Percentiles rank a stretch among this genome's conserved stretches.
Conservation (phyloP, 306 rosid genomes). For the Quercus variabilis region DNA sequence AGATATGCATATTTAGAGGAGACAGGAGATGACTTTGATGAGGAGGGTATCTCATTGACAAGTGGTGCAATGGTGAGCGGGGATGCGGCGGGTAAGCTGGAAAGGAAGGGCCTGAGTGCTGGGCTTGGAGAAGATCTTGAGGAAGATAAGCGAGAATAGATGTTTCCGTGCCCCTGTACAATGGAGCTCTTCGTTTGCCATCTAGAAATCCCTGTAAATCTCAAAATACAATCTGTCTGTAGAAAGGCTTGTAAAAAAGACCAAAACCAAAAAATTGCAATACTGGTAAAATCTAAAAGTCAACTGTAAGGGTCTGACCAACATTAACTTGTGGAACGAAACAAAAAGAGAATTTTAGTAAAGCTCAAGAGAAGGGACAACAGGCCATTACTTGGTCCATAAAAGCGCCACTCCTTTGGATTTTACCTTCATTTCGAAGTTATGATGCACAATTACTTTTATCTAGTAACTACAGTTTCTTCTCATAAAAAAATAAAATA, state of each 20-base stretch:
- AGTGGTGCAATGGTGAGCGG: slow-evolving; percentile 43
- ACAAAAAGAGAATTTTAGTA: neutral
- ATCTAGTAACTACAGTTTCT: too few relatives aligned
- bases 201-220: slow-evolving; percentile 26
- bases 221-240: slow-evolving; percentile 21
- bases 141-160: slow-evolving; percentile 88
- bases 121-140: slow-evolving; percentile 67
- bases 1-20: slow-evolving; percentile 89
- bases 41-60: slow-evolving; percentile 84
- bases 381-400: too few relatives aligned
- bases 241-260: slow-evolving; percentile 23
- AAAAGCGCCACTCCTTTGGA: too few relatives aligned
- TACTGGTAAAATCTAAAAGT: neutral
- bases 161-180: slow-evolving; percentile 13
- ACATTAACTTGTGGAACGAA: neutral
- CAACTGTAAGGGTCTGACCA: neutral
- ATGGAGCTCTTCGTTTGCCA: neutral
- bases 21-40: slow-evolving; percentile 77
- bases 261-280: neutral
- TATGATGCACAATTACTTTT: too few relatives aligned
- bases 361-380: neutral
- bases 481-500: too few relatives aligned
- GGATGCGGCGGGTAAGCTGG: slow-evolving; percentile 47
- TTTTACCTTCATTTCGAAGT: too few relatives aligned
- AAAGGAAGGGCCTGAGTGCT: slow-evolving; percentile 39